Evolutionary conservation across 345 rosid species (phyloP).

Genomic region (Acer campestre): DNA sequence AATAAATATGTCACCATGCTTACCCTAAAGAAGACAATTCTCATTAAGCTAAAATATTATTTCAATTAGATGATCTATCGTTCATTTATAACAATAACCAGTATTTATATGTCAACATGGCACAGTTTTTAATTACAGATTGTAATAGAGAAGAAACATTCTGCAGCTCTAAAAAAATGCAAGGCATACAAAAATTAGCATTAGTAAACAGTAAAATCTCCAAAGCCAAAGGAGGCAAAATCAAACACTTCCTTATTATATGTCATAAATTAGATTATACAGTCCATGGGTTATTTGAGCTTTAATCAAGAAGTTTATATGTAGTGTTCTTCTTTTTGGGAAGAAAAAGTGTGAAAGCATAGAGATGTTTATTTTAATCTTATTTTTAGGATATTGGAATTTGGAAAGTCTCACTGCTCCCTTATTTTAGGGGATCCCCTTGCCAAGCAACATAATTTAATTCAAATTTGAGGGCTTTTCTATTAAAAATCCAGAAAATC

Average conservation of each 20-base stretch:
- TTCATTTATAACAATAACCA: not conserved
- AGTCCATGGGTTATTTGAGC: not conserved
- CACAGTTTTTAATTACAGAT: not conserved
- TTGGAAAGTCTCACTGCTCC: not conserved
- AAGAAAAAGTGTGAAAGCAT: not conserved
- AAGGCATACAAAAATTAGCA: no score
- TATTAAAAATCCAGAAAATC: not conserved
- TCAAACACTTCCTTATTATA: not conserved
- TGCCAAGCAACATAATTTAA: not conserved
- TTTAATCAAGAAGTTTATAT: not conserved
- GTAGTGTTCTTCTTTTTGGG: not conserved
- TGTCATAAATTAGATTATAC: not conserved
- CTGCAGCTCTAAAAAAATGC: not conserved
- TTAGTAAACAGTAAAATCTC: not conserved
- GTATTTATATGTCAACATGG: not conserved
- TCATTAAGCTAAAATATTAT: not conserved
- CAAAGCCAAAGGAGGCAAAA: not conserved
- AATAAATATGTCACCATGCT: not conserved
- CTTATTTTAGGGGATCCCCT: not conserved
- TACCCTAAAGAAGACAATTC: not conserved
- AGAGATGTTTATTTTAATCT: not conserved
- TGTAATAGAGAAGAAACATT: not conserved
- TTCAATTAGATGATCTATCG: not conserved
- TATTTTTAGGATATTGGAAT: not conserved
- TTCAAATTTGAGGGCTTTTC: not conserved